These are phyloP conservation scores for Tetrastigma voinierianum DNA, from an alignment of 164 flowering plant species.

Conservation along the genomic window DNA sequence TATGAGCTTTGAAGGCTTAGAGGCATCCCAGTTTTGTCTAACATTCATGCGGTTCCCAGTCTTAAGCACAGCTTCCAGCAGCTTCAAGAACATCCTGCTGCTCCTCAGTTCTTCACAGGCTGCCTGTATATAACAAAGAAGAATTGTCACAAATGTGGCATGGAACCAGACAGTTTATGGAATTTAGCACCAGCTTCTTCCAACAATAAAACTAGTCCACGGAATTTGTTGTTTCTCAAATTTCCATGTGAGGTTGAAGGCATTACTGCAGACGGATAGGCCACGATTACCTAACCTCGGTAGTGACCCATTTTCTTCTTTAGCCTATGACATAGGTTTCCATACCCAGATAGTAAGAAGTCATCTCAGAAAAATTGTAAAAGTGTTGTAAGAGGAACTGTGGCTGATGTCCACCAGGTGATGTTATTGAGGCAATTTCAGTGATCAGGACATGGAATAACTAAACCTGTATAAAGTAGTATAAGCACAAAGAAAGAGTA, in stretches of 20 bases:
- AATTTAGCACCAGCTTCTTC: not conserved
- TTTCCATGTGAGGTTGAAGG: not conserved
- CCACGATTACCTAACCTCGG: not conserved
- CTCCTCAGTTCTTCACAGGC: conserved; percentile 85
- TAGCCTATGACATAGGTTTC: too few relatives aligned
- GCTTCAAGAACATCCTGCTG: conserved; percentile 84
- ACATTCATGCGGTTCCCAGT: conserved; percentile 97
- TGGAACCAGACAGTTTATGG: not conserved
- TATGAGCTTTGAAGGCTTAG: conserved; percentile 90
- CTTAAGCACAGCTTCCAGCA: conserved; percentile 87
- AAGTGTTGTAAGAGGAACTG: too few relatives aligned
- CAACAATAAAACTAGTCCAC: not conserved
- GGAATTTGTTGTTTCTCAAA: not conserved
- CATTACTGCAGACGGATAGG: not conserved
- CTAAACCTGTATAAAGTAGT: too few relatives aligned
- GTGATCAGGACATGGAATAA: too few relatives aligned
- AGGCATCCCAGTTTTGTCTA: conserved; percentile 92
- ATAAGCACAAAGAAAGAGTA: not conserved
- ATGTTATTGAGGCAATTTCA: not conserved
- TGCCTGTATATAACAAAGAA: conserved; percentile 35
- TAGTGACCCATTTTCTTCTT: too few relatives aligned
- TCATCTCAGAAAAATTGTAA: not conserved
- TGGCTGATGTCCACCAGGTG: not conserved
- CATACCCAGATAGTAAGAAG: too few relatives aligned
- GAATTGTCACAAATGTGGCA: not conserved